Percentiles rank a stretch among this genome's conserved stretches.
These are phyloP conservation scores for Penicillium glabrum DNA, from an alignment of 2,329 filamentous ascomycete genomes.

Conservation along the genomic window DNA sequence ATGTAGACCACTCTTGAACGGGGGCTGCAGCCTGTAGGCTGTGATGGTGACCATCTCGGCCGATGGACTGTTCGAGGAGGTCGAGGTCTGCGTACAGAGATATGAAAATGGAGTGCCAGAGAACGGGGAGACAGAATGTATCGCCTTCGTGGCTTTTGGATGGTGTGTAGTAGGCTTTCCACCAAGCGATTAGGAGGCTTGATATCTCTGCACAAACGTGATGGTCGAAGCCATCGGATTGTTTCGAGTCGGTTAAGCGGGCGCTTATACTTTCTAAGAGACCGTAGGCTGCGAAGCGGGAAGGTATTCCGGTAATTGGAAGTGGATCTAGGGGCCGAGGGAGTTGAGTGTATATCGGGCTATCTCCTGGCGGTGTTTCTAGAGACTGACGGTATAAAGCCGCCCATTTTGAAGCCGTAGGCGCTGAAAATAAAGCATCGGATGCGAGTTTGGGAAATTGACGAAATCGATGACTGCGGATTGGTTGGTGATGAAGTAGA, in stretches of 20 bases:
- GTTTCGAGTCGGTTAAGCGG: conserved; percentile 20
- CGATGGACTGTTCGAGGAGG: conserved; percentile 26
- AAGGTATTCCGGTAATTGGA: background rate
- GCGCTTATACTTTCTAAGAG: conserved; percentile 25
- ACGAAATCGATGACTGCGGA: conserved; percentile 16
- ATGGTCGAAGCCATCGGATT: conserved; percentile 11
- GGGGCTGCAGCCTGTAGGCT: conserved; percentile 8
- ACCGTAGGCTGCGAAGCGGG: conserved; percentile 19
- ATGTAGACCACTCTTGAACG: conserved; percentile 23
- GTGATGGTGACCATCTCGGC: conserved; percentile 23
- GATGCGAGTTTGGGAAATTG: conserved; percentile 19
- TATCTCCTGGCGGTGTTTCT: background rate
- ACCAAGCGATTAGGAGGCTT: conserved; percentile 22
- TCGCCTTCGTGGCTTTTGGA: conserved; percentile 5
- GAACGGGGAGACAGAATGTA: conserved; percentile 25
- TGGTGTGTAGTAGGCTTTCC: conserved; percentile 16
- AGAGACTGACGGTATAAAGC: conserved; percentile 3
- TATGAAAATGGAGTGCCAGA: conserved; percentile 33
- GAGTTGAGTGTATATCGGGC: background rate
- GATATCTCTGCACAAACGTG: conserved; percentile 13
- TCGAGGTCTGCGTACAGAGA: conserved; percentile 28
- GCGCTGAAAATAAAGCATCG: conserved; percentile 15
- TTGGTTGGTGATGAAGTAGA: conserved; percentile 21
- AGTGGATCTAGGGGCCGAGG: background rate
- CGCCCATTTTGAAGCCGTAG: conserved; percentile 15